phyloP scores from a whole-genome alignment of 2,329 filamentous ascomycete genomes.

The Epichloe sibirici region DNA sequence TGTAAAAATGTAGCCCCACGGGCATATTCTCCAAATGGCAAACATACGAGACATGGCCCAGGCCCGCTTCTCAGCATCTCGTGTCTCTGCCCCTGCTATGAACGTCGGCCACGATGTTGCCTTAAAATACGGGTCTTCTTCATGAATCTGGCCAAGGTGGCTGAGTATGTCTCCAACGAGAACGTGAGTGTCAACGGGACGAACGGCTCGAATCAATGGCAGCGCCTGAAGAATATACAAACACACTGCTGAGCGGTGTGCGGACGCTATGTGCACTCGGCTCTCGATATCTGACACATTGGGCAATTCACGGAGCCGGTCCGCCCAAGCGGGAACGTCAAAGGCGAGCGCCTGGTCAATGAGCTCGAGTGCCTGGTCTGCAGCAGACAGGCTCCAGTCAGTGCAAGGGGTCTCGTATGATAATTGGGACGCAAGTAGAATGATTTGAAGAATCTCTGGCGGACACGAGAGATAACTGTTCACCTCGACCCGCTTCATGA shows the following conservation, averaged over 20 bases:
- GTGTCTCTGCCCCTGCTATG: slow-evolving; percentile 43
- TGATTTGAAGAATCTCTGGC: slow-evolving; percentile 30
- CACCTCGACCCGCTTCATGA: slow-evolving; percentile 29
- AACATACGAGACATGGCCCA: slow-evolving; percentile 40
- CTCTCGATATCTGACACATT: slow-evolving; percentile 28
- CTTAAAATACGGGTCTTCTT: slow-evolving; percentile 41
- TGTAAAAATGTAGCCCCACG: slow-evolving; percentile 39
- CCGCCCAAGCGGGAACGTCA: slow-evolving; percentile 30
- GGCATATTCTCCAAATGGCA: slow-evolving; percentile 31
- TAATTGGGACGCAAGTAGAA: slow-evolving; percentile 31
- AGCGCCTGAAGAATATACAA: slow-evolving; percentile 34
- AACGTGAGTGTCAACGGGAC: slow-evolving; percentile 27
- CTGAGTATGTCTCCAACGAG: slow-evolving; percentile 37
- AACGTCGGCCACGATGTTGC: slow-evolving; percentile 49
- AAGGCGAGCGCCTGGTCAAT: slow-evolving; percentile 29
- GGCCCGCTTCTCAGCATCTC: slow-evolving; percentile 30
- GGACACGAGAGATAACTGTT: slow-evolving; percentile 32
- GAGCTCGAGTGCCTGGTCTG: slow-evolving; percentile 26
- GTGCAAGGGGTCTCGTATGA: slow-evolving; percentile 24
- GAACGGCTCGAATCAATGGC: slow-evolving; percentile 24
- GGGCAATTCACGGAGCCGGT: slow-evolving; percentile 22
- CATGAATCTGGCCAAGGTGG: slow-evolving; percentile 36
- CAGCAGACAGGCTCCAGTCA: slow-evolving; percentile 19
- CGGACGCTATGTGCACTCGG: slow-evolving; percentile 31
- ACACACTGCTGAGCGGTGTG: slow-evolving; percentile 34